A percentile compares a stretch with the other conserved stretches of the same genome.
phyloP scores from a whole-genome alignment of 768 basidiomycete genomes.

The Lactarius vividus region DNA sequence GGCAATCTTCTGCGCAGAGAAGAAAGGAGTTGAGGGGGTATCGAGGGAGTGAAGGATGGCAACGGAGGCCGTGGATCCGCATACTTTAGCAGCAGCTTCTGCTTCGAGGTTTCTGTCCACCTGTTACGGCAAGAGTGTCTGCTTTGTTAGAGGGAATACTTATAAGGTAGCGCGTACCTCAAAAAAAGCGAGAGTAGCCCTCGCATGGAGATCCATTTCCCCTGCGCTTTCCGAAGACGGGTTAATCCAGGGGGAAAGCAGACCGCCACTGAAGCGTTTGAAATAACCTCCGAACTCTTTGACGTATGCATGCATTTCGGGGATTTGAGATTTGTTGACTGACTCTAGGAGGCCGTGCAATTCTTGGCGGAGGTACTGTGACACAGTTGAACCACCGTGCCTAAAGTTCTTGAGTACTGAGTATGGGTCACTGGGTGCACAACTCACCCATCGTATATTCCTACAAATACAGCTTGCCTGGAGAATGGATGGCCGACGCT shows the following conservation, averaged over 20 bases:
- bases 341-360: constrained; percentile 83
- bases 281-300: constrained; percentile 88
- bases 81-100: constrained; percentile 65
- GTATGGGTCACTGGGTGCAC: background rate
- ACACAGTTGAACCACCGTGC: constrained; percentile 89
- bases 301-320: constrained; percentile 73
- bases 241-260: constrained; percentile 62
- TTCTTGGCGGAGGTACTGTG: constrained; percentile 81
- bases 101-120: constrained; percentile 72
- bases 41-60: constrained; percentile 92
- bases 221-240: constrained; percentile 28
- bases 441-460: constrained; percentile 86
- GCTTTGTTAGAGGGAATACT: background rate
- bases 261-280: constrained; percentile 82
- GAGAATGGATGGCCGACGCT: constrained; percentile 53
- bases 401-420: constrained; percentile 39
- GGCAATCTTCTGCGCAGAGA: constrained; percentile 67
- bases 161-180: constrained; percentile 50
- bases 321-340: constrained; percentile 65
- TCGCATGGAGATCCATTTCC: constrained; percentile 71
- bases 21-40: constrained; percentile 75
- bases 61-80: constrained; percentile 90
- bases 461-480: constrained; percentile 79
- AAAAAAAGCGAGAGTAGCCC: constrained; percentile 84
- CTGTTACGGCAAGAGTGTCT: constrained; percentile 36